Percentiles rank a stretch among this genome's conserved stretches.
phyloP scores from a whole-genome alignment of 495 filamentous ascomycete genomes.

The Aspergillus heteromorphus region DNA sequence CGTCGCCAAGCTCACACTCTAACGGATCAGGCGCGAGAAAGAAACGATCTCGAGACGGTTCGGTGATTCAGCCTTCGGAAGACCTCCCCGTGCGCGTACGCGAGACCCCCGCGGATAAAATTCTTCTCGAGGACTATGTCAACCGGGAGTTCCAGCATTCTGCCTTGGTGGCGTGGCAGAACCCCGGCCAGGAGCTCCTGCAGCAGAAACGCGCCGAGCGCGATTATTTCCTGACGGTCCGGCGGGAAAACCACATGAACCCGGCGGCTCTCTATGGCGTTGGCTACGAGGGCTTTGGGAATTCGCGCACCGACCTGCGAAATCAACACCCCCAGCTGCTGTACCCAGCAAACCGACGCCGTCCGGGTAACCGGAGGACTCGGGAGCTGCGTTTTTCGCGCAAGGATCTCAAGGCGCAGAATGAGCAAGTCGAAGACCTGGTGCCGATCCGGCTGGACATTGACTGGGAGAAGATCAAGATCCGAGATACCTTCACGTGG shows the following conservation, averaged over 20 bases:
- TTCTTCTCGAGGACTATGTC: constrained; percentile 70
- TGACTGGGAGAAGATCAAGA: constrained; percentile 91
- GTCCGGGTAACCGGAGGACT: constrained; percentile 69
- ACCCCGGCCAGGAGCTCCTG: constrained; percentile 42
- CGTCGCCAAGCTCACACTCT: constrained; percentile 27
- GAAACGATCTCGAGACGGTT: constrained; percentile 58
- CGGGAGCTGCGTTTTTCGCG: constrained; percentile 63
- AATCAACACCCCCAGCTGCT: constrained; percentile 53
- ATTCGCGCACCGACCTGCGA: constrained; percentile 66
- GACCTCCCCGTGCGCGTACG: constrained; percentile 30
- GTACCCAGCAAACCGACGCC: constrained; percentile 68
- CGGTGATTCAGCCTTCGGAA: constrained; percentile 31
- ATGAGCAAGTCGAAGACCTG: constrained; percentile 83
- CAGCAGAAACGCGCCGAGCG: constrained; percentile 50
- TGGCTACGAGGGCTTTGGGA: constrained; percentile 88
- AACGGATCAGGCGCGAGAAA: constrained; percentile 44
- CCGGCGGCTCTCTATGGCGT: constrained; percentile 65
- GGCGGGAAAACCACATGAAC: constrained; percentile 46
- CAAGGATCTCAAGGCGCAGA: constrained; percentile 75
- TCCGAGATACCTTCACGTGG: constrained; percentile 98
- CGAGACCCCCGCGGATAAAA: constrained; percentile 43
- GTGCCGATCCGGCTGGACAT: constrained; percentile 90
- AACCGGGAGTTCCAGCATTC: constrained; percentile 70
- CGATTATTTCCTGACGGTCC: constrained; percentile 46
- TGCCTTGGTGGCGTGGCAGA: constrained; percentile 41